These are phyloP conservation scores for Chloroidium sp. DNA, from an alignment of 163 green algal species.

Conservation along the genomic window DNA sequence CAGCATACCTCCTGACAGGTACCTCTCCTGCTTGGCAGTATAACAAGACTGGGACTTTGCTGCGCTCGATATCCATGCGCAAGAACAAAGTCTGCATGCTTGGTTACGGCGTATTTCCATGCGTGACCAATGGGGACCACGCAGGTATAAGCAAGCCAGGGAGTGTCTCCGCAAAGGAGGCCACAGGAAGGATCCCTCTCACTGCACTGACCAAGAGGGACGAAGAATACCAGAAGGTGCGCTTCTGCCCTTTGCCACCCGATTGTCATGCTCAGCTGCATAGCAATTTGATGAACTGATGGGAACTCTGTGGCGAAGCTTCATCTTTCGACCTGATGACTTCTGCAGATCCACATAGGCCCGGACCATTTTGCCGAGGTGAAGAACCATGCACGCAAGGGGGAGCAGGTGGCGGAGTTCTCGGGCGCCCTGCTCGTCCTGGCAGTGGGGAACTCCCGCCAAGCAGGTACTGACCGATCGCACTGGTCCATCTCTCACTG, in stretches of 20 bases:
- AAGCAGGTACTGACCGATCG: not conserved
- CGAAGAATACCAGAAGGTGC: not conserved
- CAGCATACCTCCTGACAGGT: conserved; percentile 17
- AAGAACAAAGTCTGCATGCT: too few species aligned
- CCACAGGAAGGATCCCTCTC: not conserved
- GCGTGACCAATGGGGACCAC: too few species aligned
- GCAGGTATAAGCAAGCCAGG: not conserved
- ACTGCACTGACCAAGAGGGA: not conserved
- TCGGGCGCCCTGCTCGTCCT: conserved; percentile 15
- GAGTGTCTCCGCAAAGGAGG: not conserved
- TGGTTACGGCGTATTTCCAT: too few species aligned
- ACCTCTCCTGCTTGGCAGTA: not conserved
- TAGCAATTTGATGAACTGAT: too few species aligned
- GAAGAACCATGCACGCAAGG: not conserved
- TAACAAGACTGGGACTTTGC: too few species aligned
- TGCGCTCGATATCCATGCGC: too few species aligned
- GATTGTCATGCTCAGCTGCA: too few species aligned
- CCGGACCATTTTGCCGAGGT: too few species aligned
- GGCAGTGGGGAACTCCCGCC: conserved; percentile 13
- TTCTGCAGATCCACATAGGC: too few species aligned
- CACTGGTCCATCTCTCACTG: not conserved
- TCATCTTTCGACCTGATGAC: too few species aligned
- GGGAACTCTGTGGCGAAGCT: too few species aligned
- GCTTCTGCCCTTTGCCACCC: too few species aligned
- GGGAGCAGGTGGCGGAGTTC: conserved; percentile 4